Base-by-base conservation (phyloP, 2,329 filamentous ascomycete genomes). In the Venturiaceae sp. region DNA sequence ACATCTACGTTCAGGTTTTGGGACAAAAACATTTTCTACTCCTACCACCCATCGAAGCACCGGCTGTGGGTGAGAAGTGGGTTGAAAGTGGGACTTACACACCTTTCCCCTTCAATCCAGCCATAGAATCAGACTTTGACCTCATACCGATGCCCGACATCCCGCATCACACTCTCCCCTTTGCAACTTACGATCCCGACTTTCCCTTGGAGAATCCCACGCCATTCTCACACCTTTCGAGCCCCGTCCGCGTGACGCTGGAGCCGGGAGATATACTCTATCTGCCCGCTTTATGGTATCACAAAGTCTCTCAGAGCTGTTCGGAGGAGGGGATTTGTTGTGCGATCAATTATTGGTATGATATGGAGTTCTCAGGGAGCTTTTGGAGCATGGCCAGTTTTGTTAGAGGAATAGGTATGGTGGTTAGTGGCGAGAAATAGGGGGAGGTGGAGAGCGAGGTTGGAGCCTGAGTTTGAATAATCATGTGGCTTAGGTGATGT, bases 271-370 rank as follows among this genome's bases (percentile, higher is more conserved):
- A 94, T 67, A 89, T 94, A 84, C 70, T 94, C 16, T 94, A 94
- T 71, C 74, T 94, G 32, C 89, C 89, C 6, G 84, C 87, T 5
- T 81, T 92, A 77, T 94, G 89, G 89, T 90, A 88, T 67, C 89
- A 94, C 68, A 91, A 92, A 68, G 89, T 94, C 4, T 83, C 81
- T 6, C 89, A 94, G 67, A 84, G 80, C 2, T 84, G 83, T 63
- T 78, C 78, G 0, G 74, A 82, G 0, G 87, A 91, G 62, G 86
- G 85, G 0, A 83, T 92, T 33, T 90, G 88, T 44, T 83, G 87
- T 58, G 87, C 89, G 1, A 84, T 91, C 37, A 94, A 94, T 66
- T 92, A 92, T 69, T 94, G 89, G 86, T 86, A 91, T 63, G 88
- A 92, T 67, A 87, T 92, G 80, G 85, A 90, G 32, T 92, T 89